Base-by-base conservation (phyloP, 2,329 filamentous ascomycete species). In the Madurella fahalii region DNA sequence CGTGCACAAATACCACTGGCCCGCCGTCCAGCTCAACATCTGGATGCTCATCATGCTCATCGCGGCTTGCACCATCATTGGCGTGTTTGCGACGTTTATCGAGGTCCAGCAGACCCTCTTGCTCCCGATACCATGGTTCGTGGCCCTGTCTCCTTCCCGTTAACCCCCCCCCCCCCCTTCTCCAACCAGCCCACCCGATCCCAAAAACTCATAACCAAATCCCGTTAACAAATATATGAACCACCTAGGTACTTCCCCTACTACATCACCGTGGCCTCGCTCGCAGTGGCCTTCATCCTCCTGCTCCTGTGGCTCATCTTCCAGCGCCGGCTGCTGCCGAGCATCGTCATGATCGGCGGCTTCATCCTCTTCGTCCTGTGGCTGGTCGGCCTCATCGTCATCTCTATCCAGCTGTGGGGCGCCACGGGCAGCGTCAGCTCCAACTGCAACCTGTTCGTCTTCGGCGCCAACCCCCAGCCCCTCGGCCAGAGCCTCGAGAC, bases 331-430 rank as follows among this genome's bases (percentile, higher is more conserved):
- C 74, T 87, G 1, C 72, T 87, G 0, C 81, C 81, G 0, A 76
- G 78, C 45, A 82, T 84, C 63, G 81, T 84, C 65, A 80, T 84
- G 72, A 77, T 87, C 17, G 83, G 83, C 54, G 78, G 78, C 44
- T 86, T 87, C 64, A 77, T 86, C 60, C 73, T 87, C 53, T 86
- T 87, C 57, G 74, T 87, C 2, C 71, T 87, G n/a, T 87, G 83
- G 83, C 72, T 86, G 39, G 82, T 85, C 37, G 84, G 84, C 0
- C 72, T 87, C 9, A 76, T 87, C 45, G 80, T 85, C 42, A 72
- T 83, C 5, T 76, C 76, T 15, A 78, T 86, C 52, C 77, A 86
- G 70, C 77, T 87, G 1, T 87, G 82, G 77, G 83, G 84, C 0
- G 79, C 82, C 0, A 63, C 68, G 2, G 82, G 81, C 9, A 77